A percentile compares a stretch with the other conserved stretches of the same genome.
These are phyloP conservation scores for Zoysia japonica DNA, from an alignment of 176 grass and related monocot species.

Conservation along the genomic window DNA sequence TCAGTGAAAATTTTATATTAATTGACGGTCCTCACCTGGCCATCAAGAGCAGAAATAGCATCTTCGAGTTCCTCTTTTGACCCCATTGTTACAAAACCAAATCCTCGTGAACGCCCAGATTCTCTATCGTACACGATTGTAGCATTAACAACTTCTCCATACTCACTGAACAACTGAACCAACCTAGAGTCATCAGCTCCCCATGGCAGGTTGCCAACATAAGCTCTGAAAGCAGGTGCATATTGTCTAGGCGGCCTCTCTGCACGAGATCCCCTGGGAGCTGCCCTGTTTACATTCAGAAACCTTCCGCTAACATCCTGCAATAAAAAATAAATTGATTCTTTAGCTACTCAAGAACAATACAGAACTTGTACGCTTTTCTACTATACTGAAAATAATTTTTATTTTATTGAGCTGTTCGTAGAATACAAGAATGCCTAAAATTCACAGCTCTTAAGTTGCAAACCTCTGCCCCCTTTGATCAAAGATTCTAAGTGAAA, in stretches of 20 bases:
- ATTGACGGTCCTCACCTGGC: conserved; percentile 58
- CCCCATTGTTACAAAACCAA: conserved; percentile 87
- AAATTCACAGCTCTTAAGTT: neutral
- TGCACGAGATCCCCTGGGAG: conserved; percentile 68
- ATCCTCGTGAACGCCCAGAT: conserved; percentile 83
- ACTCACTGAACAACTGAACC: conserved; percentile 68
- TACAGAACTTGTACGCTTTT: conserved; percentile 4
- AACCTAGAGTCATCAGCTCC: conserved; percentile 72
- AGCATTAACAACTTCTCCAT: conserved; percentile 72
- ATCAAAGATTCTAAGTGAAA: neutral
- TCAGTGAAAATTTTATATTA: neutral
- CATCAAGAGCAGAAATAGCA: conserved; percentile 89
- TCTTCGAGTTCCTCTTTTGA: conserved; percentile 74
- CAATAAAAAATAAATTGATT: conserved; percentile 20
- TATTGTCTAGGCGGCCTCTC: conserved; percentile 62
- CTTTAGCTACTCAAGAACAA: neutral
- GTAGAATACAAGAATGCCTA: neutral
- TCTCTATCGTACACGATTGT: conserved; percentile 72
- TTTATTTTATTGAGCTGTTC: neutral
- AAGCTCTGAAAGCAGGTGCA: conserved; percentile 62
- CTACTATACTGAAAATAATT: neutral
- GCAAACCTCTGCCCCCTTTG: neutral
- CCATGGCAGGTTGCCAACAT: conserved; percentile 96
- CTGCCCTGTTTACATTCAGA: conserved; percentile 78
- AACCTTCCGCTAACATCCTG: conserved; percentile 75